These are phyloP conservation scores for Coniochaeta hoffmannii DNA, from an alignment of 2,329 filamentous ascomycete genomes.

Conservation along the genomic window DNA sequence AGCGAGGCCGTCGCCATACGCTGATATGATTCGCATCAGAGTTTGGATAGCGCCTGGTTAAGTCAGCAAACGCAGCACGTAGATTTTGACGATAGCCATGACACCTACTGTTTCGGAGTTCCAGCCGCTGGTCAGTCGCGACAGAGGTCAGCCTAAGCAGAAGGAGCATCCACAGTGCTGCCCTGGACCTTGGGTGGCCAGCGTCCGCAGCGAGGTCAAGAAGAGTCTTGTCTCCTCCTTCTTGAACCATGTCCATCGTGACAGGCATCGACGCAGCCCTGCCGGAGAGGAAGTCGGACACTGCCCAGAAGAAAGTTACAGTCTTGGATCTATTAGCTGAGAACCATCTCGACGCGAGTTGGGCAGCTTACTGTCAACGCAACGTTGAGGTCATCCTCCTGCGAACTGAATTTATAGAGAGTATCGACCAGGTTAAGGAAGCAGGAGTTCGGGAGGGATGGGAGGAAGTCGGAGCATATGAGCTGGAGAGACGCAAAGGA, in stretches of 20 bases:
- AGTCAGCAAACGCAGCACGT: conserved; percentile 24
- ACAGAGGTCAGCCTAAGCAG: conserved; percentile 64
- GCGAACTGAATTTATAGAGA: conserved; percentile 80
- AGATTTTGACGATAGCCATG: conserved; percentile 9
- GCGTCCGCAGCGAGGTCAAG: conserved; percentile 50
- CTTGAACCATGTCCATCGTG: conserved; percentile 46
- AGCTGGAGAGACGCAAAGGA: conserved; percentile 87
- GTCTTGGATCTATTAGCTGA: conserved; percentile 42
- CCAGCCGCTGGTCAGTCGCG: conserved; percentile 62
- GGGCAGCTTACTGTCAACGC: conserved; percentile 67
- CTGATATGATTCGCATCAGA: conserved; percentile 82
- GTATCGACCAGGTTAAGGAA: conserved; percentile 77
- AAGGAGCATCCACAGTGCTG: conserved; percentile 73
- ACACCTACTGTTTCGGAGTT: conserved; percentile 64
- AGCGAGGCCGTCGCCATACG: conserved; percentile 73
- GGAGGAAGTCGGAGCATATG: conserved; percentile 89
- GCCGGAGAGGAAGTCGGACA: conserved; percentile 76
- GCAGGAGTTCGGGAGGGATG: conserved; percentile 62
- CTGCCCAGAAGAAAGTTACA: conserved; percentile 91
- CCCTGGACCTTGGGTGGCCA: conserved; percentile 53
- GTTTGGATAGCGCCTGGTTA: conserved; percentile 71
- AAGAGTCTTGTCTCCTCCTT: conserved; percentile 48
- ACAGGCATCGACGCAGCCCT: conserved; percentile 52
- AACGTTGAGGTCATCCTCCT: conserved; percentile 90
- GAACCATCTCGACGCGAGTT: conserved; percentile 1